phyloP scores from a whole-genome alignment of 257 asterid genomes.

The Przewalskia tangutica region DNA sequence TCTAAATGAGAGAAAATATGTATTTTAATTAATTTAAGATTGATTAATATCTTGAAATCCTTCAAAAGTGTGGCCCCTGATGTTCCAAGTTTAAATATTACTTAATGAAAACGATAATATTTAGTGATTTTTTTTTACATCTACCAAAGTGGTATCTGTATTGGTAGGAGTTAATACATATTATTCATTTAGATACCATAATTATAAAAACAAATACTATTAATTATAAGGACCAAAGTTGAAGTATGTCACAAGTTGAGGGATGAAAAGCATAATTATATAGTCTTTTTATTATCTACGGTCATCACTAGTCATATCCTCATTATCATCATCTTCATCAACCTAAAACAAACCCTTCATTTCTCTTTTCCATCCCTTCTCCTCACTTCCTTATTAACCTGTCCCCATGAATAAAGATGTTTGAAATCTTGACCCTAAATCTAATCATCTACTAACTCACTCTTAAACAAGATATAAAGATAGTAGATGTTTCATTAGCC shows the following conservation, averaged over 20 bases:
- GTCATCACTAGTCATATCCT: constrained; percentile 11
- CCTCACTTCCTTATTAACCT: neutral
- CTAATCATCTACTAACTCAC: constrained; percentile 9
- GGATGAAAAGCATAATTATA: neutral
- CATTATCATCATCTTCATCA: constrained; percentile 19
- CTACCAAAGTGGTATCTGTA: too few species aligned
- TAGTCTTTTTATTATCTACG: constrained; percentile 31
- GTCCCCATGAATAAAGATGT: neutral
- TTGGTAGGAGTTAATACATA: too few species aligned
- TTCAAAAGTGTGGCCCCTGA: neutral
- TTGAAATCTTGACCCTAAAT: constrained; percentile 26
- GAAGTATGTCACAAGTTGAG: neutral
- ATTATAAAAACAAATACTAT: neutral
- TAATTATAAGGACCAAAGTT: neutral
- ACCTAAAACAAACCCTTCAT: constrained; percentile 8
- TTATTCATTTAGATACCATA: too few species aligned
- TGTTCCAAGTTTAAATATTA: too few species aligned
- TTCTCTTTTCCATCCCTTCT: neutral
- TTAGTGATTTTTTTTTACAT: neutral
- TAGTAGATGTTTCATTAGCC: constrained; percentile 30
- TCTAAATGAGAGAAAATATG: neutral
- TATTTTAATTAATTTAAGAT: neutral
- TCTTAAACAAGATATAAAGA: neutral
- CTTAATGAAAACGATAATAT: neutral
- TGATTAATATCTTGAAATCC: neutral